Evolutionary conservation across 768 basidiomycete species (phyloP).

Genomic region (Cyclocybe aegerita): DNA sequence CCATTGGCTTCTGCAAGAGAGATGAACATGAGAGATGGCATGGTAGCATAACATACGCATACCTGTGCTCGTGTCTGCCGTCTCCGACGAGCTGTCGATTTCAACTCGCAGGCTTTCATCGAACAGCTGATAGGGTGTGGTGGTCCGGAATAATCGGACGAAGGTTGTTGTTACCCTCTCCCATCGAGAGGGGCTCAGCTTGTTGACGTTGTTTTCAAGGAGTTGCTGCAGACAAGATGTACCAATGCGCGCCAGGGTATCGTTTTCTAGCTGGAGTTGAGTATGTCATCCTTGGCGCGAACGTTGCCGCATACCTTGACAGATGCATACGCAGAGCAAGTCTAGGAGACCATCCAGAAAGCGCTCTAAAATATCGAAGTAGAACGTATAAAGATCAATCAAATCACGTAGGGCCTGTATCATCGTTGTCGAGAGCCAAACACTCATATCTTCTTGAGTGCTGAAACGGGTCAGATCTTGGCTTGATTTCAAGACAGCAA

Average conservation of each 20-base stretch:
- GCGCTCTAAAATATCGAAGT: constrained; percentile 87
- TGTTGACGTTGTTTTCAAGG: constrained; percentile 87
- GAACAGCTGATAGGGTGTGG: constrained; percentile 95
- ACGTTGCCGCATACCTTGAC: constrained; percentile 76
- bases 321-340: constrained; percentile 93
- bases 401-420: constrained; percentile 95
- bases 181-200: constrained; percentile 84
- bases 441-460: constrained; percentile 98
- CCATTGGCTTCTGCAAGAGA: constrained; percentile 54
- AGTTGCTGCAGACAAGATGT: constrained; percentile 97
- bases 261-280: constrained; percentile 69
- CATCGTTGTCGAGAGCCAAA: constrained; percentile 99
- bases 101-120: constrained; percentile 89
- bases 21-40: constrained; percentile 1
- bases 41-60: constrained; percentile 11
- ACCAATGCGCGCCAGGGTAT: constrained; percentile 95
- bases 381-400: constrained; percentile 93
- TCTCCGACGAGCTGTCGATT: constrained; percentile 62
- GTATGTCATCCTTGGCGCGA: neutral
- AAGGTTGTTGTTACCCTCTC: constrained; percentile 91
- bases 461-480: constrained; percentile 91
- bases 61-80: constrained; percentile 44
- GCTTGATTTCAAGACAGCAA: constrained; percentile 90
- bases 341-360: constrained; percentile 94
- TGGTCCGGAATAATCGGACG: constrained; percentile 94